Base-by-base conservation (phyloP, 179 eudicot genomes). In the Camellia oleifera region DNA sequence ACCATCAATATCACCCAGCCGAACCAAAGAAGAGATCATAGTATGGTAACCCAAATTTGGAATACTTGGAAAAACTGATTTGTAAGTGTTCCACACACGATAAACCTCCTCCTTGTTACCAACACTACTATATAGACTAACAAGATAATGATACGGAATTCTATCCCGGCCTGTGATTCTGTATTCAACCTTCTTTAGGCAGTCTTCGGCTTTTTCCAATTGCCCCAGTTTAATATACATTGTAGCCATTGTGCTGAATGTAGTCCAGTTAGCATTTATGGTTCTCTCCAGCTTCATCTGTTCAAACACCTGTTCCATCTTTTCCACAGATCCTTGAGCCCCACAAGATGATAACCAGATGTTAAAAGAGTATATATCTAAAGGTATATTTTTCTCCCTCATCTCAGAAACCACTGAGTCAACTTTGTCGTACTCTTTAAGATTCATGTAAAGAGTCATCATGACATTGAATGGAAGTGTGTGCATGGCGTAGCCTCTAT, bases 371-470 rank as follows among this genome's bases (percentile, higher is more conserved):
- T 88, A 92, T 60, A 87, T 62, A 89, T 94, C 97, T n/a, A 92
- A 79, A 3, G 77, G 82, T 75, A 94, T 82, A 15, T 73, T 72
- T 67, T 88, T 92, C 81, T 86, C 86, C 88, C 75, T 91, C 93
- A 95, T 89, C 82, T 96, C 98, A 3, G 88, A 81, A 81, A 89
- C 70, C 48, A 92, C 62, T 26, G 77, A 78, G 71, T 88, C 92
- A 52, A 92, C 92, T 82, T 88, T 91, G 44, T 87, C 92, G n/a
- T 87, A 84, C n/a, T 92, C 90, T 68, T 83, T 81, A 53, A 86
- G 83, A 78, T 89, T 94, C 92, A 89, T 89, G 82, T 96, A 96
- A 68, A 96, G 96, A 58, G 92, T 92, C 94, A 94, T 94, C 94
- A 96, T 91, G 79, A 89, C 95, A 81, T 91, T 94, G 83, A 74